These are phyloP conservation scores for Ormosia emarginata DNA, from an alignment of 306 rosid genomes.

Conservation along the genomic window DNA sequence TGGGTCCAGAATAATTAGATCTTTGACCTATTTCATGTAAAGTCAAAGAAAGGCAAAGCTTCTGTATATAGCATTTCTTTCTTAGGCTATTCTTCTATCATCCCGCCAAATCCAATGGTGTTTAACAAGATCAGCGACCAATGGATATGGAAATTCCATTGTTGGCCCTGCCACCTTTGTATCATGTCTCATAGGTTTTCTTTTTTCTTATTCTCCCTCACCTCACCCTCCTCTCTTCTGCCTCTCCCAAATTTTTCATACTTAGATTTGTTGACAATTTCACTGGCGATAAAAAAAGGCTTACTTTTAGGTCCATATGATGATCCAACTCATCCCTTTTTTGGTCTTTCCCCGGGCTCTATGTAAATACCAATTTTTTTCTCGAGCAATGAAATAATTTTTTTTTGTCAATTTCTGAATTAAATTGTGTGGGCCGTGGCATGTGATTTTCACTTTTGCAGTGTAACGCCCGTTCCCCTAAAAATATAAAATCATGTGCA, in stretches of 20 bases:
- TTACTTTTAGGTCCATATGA: not conserved
- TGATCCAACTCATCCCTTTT: too few species aligned
- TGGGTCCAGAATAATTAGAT: conserved; percentile 77
- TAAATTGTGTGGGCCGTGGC: not conserved
- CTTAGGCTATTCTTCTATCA: conserved; percentile 27
- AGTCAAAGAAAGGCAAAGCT: not conserved
- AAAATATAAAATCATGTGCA: not conserved
- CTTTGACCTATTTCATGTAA: conserved; percentile 94
- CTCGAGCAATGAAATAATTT: not conserved
- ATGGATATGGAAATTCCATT: conserved; percentile 19
- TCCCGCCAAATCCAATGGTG: not conserved
- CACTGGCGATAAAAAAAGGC: not conserved
- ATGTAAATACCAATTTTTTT: not conserved
- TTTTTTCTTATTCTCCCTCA: too few species aligned
- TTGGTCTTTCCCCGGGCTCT: not conserved
- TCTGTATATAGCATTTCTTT: conserved; percentile 53
- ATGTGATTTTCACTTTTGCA: too few species aligned
- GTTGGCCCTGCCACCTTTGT: conserved; percentile 38
- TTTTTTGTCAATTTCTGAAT: not conserved
- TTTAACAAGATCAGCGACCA: conserved; percentile 25
- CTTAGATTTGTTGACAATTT: not conserved
- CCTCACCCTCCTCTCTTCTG: not conserved
- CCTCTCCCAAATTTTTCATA: not conserved
- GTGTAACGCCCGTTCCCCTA: too few species aligned
- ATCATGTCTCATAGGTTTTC: conserved; percentile 32